Evolutionary conservation across 495 filamentous ascomycete genomes (phyloP).

Genomic region (Astrothelium macrocarpum): DNA sequence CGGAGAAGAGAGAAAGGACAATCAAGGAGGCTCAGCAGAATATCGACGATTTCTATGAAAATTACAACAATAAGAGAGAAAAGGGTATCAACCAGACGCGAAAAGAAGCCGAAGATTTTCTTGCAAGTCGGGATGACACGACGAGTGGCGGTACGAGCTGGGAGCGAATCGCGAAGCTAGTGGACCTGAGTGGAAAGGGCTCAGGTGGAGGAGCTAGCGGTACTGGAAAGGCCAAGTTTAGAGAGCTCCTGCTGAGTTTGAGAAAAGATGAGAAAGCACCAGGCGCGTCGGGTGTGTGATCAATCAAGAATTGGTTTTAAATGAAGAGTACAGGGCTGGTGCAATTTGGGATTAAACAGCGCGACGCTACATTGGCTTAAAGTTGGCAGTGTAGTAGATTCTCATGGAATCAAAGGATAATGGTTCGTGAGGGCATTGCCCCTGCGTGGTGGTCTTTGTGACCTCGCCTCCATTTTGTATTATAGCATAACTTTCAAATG

Average conservation of each 20-base stretch:
- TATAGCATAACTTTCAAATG: not conserved
- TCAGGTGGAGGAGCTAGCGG: constrained; percentile 73
- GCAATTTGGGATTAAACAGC: not conserved
- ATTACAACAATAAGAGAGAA: constrained; percentile 95
- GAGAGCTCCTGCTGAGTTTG: constrained; percentile 78
- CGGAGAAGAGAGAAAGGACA: constrained; percentile 67
- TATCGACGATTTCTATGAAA: constrained; percentile 98
- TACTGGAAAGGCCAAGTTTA: constrained; percentile 88
- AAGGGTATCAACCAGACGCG: constrained; percentile 77
- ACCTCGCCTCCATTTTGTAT: not conserved
- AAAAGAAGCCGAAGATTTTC: constrained; percentile 88
- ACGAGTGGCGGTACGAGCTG: constrained; percentile 90
- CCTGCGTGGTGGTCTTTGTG: too few relatives aligned
- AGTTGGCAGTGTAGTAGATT: not conserved
- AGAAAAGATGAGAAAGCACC: constrained; percentile 92
- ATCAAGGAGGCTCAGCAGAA: constrained; percentile 75
- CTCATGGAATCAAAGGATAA: not conserved
- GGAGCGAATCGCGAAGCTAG: constrained; percentile 94
- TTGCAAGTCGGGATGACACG: constrained; percentile 80
- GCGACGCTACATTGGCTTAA: not conserved
- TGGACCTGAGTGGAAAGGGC: constrained; percentile 92
- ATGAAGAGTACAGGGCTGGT: too few relatives aligned
- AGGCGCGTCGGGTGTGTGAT: constrained; percentile 57
- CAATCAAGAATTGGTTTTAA: not conserved
- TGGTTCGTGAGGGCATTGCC: not conserved